phyloP scores from a whole-genome alignment of 2,329 filamentous ascomycete species.

The Claviceps spartinae region DNA sequence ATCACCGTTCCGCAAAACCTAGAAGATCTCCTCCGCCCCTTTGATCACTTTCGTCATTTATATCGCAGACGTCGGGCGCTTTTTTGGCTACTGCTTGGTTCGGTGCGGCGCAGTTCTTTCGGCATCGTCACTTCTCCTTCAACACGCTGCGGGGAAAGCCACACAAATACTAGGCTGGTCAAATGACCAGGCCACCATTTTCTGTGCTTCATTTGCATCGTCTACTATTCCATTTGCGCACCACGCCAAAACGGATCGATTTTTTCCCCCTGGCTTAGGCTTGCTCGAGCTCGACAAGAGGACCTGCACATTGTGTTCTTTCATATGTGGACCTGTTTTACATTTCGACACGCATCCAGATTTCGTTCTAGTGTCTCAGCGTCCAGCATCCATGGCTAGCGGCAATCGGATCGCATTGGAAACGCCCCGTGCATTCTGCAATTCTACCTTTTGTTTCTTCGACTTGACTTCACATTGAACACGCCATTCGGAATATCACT shows the following conservation, averaged over 20 bases:
- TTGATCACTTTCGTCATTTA: background rate
- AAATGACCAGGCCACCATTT: conserved; percentile 1
- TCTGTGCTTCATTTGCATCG: conserved; percentile 1
- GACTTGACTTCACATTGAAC: background rate
- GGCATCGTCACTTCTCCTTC: background rate
- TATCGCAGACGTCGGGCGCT: background rate
- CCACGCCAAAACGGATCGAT: conserved; percentile 6
- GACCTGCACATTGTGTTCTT: background rate
- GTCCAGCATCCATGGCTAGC: background rate
- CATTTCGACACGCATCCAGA: background rate
- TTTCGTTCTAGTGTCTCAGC: background rate
- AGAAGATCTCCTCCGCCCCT: background rate
- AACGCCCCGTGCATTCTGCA: conserved; percentile 15
- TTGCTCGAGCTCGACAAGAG: background rate
- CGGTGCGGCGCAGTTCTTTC: background rate
- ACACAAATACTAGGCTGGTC: conserved; percentile 1
- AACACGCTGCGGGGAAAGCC: conserved; percentile 2
- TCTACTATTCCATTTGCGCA: background rate
- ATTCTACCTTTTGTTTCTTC: conserved; percentile 8
- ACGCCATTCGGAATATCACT: background rate
- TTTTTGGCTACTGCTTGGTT: background rate
- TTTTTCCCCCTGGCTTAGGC: background rate
- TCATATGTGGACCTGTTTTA: background rate
- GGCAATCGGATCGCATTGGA: background rate
- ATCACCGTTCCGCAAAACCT: conserved; percentile 2